These are phyloP conservation scores for Starmerella ratchasimensis DNA, from an alignment of 805 yeast genomes.

Conservation along the genomic window DNA sequence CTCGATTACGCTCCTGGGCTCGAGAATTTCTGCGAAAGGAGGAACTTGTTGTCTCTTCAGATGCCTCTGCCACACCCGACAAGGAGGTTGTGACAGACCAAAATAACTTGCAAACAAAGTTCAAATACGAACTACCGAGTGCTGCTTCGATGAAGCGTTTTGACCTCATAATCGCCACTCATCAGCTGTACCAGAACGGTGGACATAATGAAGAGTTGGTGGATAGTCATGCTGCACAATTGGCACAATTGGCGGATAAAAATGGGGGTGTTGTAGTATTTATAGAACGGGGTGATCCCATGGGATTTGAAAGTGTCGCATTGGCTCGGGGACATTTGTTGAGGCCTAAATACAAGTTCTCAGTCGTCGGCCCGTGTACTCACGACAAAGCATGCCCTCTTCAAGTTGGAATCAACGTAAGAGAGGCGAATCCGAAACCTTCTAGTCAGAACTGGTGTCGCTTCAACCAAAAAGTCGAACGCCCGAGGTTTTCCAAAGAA, in stretches of 20 bases:
- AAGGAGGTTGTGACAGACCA: too few species aligned
- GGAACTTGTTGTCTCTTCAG: too few species aligned
- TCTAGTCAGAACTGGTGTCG: constrained; percentile 61
- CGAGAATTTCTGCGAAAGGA: constrained; percentile 57
- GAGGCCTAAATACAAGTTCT: constrained; percentile 48
- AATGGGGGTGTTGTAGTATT: constrained; percentile 68
- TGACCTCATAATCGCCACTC: constrained; percentile 73
- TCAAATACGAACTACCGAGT: constrained; percentile 41
- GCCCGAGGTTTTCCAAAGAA: constrained; percentile 74
- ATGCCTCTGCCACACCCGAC: too few species aligned
- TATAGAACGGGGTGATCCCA: constrained; percentile 77
- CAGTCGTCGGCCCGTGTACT: constrained; percentile 76
- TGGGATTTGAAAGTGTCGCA: constrained; percentile 78
- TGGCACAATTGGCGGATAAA: constrained; percentile 53
- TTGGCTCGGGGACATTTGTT: constrained; percentile 80
- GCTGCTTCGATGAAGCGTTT: constrained; percentile 35
- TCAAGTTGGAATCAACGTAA: constrained; percentile 53
- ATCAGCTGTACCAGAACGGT: constrained; percentile 52
- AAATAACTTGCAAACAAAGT: constrained; percentile 38
- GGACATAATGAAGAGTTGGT: constrained; percentile 57
- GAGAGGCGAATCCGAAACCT: constrained; percentile 31
- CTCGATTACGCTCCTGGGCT: constrained; percentile 70
- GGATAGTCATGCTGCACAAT: constrained; percentile 48
- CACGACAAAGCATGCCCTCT: constrained; percentile 81
- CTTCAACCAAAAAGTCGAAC: constrained; percentile 51